Evolutionary conservation across 176 grass and related monocot genomes (phyloP).

Genomic region (Rhynchospora breviuscula): DNA sequence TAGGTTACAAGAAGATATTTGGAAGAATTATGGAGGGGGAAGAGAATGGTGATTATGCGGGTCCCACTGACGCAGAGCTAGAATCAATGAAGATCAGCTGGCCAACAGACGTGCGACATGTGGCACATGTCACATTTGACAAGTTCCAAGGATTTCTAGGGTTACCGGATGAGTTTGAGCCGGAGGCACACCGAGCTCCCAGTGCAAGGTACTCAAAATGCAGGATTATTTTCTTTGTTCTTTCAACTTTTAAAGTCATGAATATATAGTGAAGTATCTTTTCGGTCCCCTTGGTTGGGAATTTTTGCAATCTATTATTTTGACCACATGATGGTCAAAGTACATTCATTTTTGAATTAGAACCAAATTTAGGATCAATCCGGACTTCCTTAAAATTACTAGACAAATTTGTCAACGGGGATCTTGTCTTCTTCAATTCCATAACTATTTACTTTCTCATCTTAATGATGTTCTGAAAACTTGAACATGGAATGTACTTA

Average conservation of each 20-base stretch:
- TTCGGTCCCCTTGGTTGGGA: not conserved
- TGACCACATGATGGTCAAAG: not conserved
- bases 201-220: conserved; percentile 48
- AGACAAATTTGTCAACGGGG: not conserved
- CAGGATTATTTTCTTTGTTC: not conserved
- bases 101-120: conserved; percentile 72
- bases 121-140: conserved; percentile 88
- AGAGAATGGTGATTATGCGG: conserved; percentile 5
- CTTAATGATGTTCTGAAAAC: not conserved
- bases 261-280: not conserved
- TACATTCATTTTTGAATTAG: not conserved
- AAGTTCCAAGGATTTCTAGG: conserved; percentile 81
- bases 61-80: not conserved
- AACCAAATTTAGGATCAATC: not conserved
- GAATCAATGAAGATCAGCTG: conserved; percentile 60
- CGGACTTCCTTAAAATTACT: not conserved
- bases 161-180: conserved; percentile 60
- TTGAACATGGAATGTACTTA: not conserved
- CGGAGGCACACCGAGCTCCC: conserved; percentile 39
- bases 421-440: not conserved
- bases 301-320: not conserved
- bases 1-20: conserved; percentile 18
- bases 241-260: not conserved
- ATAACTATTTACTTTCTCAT: not conserved
- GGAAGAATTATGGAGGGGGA: conserved; percentile 18